A percentile compares a stretch with the other conserved stretches of the same genome.
These are phyloP conservation scores for Alloteropsis semialata DNA, from an alignment of 176 grass and related monocot genomes.

Conservation along the genomic window DNA sequence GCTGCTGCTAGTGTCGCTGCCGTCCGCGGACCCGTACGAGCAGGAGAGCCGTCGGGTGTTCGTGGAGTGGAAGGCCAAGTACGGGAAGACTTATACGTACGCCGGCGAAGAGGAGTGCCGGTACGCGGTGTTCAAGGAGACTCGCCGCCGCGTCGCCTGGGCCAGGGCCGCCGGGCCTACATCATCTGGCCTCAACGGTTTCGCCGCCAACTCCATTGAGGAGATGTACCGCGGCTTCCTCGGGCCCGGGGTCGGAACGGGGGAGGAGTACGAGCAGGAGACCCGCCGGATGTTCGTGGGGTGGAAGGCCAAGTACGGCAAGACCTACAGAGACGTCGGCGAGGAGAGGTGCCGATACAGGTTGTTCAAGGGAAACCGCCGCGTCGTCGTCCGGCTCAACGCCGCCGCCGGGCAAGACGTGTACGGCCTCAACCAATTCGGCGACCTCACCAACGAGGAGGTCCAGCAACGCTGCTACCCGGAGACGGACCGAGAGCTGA, in stretches of 20 bases:
- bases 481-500: neutral
- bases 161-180: neutral
- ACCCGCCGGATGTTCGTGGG: no score
- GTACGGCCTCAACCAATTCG: slow-evolving; percentile 19
- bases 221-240: no score
- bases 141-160: neutral
- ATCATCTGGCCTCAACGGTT: no score
- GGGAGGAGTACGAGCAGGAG: no score
- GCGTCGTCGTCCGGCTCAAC: neutral
- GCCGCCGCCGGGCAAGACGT: neutral
- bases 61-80: neutral
- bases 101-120: slow-evolving; percentile 28
- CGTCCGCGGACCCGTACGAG: no score
- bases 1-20: no score
- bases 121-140: slow-evolving; percentile 23
- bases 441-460: slow-evolving; percentile 21
- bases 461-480: neutral
- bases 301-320: no score
- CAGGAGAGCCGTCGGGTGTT: neutral
- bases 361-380: neutral
- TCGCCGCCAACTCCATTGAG: no score
- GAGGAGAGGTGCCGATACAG: neutral
- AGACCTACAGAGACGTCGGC: no score
- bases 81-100: neutral
- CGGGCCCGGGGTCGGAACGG: no score